Percentiles rank a stretch among this genome's conserved stretches.
Conservation (phyloP, 2,329 filamentous ascomycete genomes). For the Nothophaeocryptopus gaeumannii region DNA sequence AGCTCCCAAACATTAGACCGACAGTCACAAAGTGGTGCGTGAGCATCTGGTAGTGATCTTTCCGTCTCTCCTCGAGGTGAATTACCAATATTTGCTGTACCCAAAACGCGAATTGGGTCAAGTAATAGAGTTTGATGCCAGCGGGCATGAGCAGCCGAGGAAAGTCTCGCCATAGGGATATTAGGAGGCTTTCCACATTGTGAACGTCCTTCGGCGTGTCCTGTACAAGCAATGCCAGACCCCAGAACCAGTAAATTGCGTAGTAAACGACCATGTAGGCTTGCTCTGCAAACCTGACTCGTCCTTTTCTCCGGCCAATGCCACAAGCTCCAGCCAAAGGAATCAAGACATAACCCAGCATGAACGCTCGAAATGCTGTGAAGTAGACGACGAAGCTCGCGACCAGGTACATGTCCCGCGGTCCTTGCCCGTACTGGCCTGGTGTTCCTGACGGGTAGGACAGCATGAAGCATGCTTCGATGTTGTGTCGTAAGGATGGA, state of each 20-base stretch:
- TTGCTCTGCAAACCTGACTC: conserved; percentile 85
- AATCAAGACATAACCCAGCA: conserved; percentile 82
- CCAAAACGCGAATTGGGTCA: conserved; percentile 90
- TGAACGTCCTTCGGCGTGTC: conserved; percentile 28
- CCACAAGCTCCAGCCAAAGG: conserved; percentile 73
- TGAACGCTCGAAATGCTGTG: conserved; percentile 76
- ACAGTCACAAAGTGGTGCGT: conserved; percentile 90
- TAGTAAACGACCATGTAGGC: conserved; percentile 89
- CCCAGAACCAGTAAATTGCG: conserved; percentile 73
- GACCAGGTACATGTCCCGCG: conserved; percentile 76
- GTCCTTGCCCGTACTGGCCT: conserved; percentile 71
- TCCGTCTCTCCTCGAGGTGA: conserved; percentile 88
- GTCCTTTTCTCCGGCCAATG: conserved; percentile 71
- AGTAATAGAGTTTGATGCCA: conserved; percentile 81
- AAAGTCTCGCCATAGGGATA: conserved; percentile 74
- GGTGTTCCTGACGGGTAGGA: conserved; percentile 59
- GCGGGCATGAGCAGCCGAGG: conserved; percentile 72
- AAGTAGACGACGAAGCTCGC: conserved; percentile 77
- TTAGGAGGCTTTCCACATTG: conserved; percentile 25
- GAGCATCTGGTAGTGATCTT: conserved; percentile 96
- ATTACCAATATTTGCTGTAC: conserved; percentile 91
- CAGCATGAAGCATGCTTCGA: conserved; percentile 82
- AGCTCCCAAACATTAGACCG: conserved; percentile 73
- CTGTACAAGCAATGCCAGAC: conserved; percentile 59
- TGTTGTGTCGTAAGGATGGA: conserved; percentile 73